phyloP scores from a whole-genome alignment of 2,329 filamentous ascomycete genomes.

The Thielaviopsis punctulata region DNA sequence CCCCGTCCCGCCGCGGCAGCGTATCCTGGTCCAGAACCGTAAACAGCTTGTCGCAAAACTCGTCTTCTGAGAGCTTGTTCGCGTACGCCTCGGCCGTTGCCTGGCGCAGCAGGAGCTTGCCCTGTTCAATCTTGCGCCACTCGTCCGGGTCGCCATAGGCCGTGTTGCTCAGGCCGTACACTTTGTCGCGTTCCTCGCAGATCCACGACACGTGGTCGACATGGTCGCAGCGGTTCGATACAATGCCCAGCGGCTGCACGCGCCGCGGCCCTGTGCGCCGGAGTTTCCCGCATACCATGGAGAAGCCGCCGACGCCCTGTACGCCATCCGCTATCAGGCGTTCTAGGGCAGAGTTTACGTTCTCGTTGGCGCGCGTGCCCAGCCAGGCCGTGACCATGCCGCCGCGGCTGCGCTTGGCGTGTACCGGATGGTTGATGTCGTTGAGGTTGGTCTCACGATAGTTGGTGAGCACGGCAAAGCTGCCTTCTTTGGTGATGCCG shows the following conservation, averaged over 20 bases:
- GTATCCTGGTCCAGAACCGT: slow-evolving; percentile 38
- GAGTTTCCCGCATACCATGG: slow-evolving; percentile 47
- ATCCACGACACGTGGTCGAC: slow-evolving; percentile 41
- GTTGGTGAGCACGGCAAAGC: slow-evolving; percentile 49
- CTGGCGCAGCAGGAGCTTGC: slow-evolving; percentile 28
- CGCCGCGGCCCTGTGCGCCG: slow-evolving; percentile 13
- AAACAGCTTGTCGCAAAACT: slow-evolving; percentile 35
- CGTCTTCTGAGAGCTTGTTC: slow-evolving; percentile 25
- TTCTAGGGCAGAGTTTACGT: slow-evolving; percentile 32
- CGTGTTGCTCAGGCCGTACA: slow-evolving; percentile 46
- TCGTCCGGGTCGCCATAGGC: slow-evolving; percentile 32
- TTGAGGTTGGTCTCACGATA: slow-evolving; percentile 38
- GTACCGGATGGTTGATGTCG: slow-evolving; percentile 34
- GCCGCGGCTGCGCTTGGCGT: slow-evolving; percentile 40
- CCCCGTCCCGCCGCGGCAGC: slow-evolving; percentile 26
- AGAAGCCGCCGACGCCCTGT: slow-evolving; percentile 48
- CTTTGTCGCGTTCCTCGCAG: slow-evolving; percentile 30
- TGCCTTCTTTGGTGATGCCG: slow-evolving; percentile 41
- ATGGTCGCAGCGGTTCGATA: slow-evolving; percentile 41
- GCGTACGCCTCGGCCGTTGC: slow-evolving; percentile 25
- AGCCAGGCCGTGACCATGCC: slow-evolving; percentile 49
- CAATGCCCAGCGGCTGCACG: slow-evolving; percentile 37
- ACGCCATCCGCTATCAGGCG: slow-evolving; percentile 36
- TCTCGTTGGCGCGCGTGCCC: slow-evolving; percentile 29
- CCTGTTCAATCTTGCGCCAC: slow-evolving; percentile 45